phyloP scores from a whole-genome alignment of 352 stramenopile species.

The Globisporangium viniferum region DNA sequence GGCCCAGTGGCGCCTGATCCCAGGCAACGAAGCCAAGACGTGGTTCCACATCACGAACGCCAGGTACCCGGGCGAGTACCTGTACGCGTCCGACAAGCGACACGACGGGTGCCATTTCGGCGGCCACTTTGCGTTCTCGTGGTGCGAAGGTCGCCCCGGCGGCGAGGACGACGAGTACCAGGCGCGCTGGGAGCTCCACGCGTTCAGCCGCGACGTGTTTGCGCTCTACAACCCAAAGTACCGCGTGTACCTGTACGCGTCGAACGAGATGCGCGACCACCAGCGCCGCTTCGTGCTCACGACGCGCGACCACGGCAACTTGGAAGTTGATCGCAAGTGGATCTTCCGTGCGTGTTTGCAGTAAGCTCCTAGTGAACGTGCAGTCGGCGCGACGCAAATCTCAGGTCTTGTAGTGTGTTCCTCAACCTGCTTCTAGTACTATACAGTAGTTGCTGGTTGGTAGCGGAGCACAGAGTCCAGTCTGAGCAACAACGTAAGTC shows the following conservation, averaged over 20 bases:
- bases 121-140: constrained; percentile 2
- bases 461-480: no score
- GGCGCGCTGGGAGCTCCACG: constrained; percentile 6
- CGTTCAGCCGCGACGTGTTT: constrained; percentile 8
- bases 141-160: not conserved
- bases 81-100: constrained; percentile 2
- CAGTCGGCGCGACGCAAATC: no score
- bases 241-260: constrained; percentile 1
- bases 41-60: constrained; percentile 13
- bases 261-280: constrained; percentile 4
- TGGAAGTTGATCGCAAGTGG: constrained; percentile 1
- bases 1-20: constrained; percentile 1
- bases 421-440: not conserved
- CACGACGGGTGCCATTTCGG: not conserved
- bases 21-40: constrained; percentile 9
- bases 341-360: not conserved
- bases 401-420: not conserved
- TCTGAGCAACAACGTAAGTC: no score
- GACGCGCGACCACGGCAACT: not conserved
- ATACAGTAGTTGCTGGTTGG: no score
- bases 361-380: not conserved
- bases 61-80: constrained; percentile 5
- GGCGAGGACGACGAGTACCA: not conserved
- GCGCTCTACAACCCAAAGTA: constrained; percentile 6
- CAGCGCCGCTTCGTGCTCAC: constrained; percentile 6